Base-by-base conservation (phyloP, 805 yeast species). In the Lipomyces sp. region DNA sequence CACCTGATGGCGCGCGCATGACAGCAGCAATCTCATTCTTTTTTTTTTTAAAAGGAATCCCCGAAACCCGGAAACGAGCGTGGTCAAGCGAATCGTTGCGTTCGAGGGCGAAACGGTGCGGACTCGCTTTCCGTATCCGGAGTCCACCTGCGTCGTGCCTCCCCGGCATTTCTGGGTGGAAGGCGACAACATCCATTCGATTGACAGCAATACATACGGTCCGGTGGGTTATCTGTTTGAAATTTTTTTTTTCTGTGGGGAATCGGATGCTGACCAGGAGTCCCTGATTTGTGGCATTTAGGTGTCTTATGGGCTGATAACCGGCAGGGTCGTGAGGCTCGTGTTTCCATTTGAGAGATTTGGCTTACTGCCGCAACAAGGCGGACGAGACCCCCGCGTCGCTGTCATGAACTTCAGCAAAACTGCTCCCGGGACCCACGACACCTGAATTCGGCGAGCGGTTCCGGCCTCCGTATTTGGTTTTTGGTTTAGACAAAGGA, bases 141-240 rank as follows among this genome's bases (percentile, higher is more conserved):
- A 81, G 63, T 70, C 74, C 1, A 68, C 72, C 39, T 82, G 83
- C 4, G 67, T 70, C 31, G 71, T 91, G 1, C 96, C 96, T 2
- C 69, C 84, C 47, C 83, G 81, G 61, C 97, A 91, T 64, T 60
- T 87, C 5, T 91, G 97, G 97, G 89, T 89, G 0, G 97, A 91
- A 66, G 98, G 98, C 5, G 98, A 91, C 66, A 89, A 87, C 64
- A 68, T 79, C 14, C 74, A 74, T 40, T 83, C 95, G 0, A 71
- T 89, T 1, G 98, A 91, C 68, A 82, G 91, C 45, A 90, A 89
- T 66, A 78, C 76, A 7, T 91, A 86, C 70, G 98, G 98, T 0
- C 95, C 97, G 0, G 77, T 91, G 0, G 13, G 53, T 47, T 14
- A 7, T 23, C 24, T 14, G 10, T 26, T 10, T 26, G 10, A n/a